These are phyloP conservation scores for Blastomyces parvus DNA, from an alignment of 2,329 filamentous ascomycete genomes.

Conservation along the genomic window DNA sequence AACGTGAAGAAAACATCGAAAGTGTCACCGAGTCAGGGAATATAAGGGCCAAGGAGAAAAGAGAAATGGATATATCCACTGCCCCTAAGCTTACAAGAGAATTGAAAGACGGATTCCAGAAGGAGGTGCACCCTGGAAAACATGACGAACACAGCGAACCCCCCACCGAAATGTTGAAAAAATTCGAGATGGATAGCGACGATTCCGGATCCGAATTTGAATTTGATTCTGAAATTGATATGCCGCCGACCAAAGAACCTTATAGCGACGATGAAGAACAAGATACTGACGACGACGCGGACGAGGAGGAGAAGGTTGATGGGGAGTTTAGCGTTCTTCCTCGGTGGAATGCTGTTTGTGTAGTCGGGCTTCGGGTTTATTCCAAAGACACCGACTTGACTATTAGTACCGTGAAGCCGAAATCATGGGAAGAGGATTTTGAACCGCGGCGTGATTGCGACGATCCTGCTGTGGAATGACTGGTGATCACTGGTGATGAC, in stretches of 20 bases:
- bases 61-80: neutral
- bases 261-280: conserved; percentile 8
- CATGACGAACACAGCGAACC: neutral
- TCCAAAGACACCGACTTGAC: conserved; percentile 42
- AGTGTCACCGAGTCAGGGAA: neutral
- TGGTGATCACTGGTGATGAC: conserved; percentile 9
- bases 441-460: conserved; percentile 38
- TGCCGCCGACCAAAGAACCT: conserved; percentile 25
- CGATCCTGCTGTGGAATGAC: conserved; percentile 25
- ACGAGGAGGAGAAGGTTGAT: conserved; percentile 18
- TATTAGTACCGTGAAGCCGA: conserved; percentile 44
- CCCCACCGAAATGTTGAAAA: too few relatives aligned
- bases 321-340: neutral
- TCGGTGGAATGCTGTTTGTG: conserved; percentile 54
- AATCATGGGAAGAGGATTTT: conserved; percentile 28
- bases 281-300: conserved; percentile 16
- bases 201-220: conserved; percentile 34
- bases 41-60: neutral
- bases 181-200: conserved; percentile 21
- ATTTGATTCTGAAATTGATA: conserved; percentile 36
- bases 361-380: conserved; percentile 51
- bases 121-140: neutral
- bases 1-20: neutral
- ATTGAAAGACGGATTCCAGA: neutral
- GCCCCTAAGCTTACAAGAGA: neutral